Percentiles rank a stretch among this genome's conserved stretches.
These are phyloP conservation scores for Tylopilus balloui DNA, from an alignment of 768 basidiomycete genomes.

Conservation along the genomic window DNA sequence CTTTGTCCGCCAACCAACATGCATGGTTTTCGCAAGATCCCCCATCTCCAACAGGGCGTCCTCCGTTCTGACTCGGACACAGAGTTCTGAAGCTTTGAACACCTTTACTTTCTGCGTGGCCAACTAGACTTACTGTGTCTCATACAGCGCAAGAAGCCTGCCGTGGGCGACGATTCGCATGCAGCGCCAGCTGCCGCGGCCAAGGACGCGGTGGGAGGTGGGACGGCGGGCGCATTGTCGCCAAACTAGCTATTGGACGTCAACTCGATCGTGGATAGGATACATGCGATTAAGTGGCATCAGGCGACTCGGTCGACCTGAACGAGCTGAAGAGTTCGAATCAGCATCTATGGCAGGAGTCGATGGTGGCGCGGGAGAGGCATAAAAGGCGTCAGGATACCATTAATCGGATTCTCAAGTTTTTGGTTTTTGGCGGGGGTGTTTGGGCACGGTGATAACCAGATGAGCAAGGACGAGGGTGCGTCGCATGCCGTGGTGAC, in stretches of 20 bases:
- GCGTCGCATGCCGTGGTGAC: slow-evolving; percentile 44
- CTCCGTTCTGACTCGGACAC: slow-evolving; percentile 76
- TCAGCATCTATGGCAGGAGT: slow-evolving; percentile 87
- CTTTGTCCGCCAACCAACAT: slow-evolving; percentile 92
- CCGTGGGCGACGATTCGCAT: slow-evolving; percentile 33
- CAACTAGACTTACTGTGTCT: slow-evolving; percentile 84
- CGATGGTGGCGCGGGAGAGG: slow-evolving; percentile 66
- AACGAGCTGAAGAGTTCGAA: slow-evolving; percentile 86
- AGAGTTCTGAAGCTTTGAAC: slow-evolving; percentile 89
- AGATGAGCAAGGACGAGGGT: slow-evolving; percentile 34
- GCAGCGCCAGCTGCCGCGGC: background rate
- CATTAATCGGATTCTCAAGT: slow-evolving; percentile 91
- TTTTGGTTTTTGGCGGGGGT: slow-evolving; percentile 90
- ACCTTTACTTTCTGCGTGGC: slow-evolving; percentile 82
- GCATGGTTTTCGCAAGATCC: slow-evolving; percentile 96
- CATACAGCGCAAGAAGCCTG: slow-evolving; percentile 75
- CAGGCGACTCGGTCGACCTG: slow-evolving; percentile 85
- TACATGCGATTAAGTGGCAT: slow-evolving; percentile 84
- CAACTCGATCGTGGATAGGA: slow-evolving; percentile 73
- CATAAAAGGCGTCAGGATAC: slow-evolving; percentile 95
- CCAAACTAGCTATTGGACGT: slow-evolving; percentile 65
- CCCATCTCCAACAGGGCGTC: slow-evolving; percentile 92
- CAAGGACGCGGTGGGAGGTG: slow-evolving; percentile 14
- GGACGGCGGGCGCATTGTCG: slow-evolving; percentile 28
- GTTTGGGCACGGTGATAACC: slow-evolving; percentile 57